phyloP scores from a whole-genome alignment of 2,329 filamentous ascomycete genomes.

The Fusarium sp. region DNA sequence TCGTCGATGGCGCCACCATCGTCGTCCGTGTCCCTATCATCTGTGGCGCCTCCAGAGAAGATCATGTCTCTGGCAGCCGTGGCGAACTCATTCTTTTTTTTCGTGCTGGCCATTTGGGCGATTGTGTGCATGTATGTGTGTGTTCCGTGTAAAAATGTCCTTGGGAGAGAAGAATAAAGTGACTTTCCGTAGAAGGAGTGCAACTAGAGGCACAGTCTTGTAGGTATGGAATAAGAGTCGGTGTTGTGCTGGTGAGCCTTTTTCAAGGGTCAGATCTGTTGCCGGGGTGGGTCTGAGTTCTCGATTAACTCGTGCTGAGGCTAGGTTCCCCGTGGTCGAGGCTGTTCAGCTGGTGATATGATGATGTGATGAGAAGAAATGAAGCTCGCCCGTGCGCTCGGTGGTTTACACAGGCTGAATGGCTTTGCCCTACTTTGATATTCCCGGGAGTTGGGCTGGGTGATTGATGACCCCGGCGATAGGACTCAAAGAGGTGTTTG shows the following conservation, averaged over 20 bases:
- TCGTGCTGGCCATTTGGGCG: constrained; percentile 22
- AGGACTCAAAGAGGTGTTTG: constrained; percentile 16
- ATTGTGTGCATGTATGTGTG: not conserved
- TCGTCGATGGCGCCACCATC: constrained; percentile 54
- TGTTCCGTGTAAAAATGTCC: not conserved
- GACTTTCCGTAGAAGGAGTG: not conserved
- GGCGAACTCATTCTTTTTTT: constrained; percentile 44
- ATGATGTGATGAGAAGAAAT: constrained; percentile 31
- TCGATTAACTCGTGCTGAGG: constrained; percentile 8
- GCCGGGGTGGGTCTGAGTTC: constrained; percentile 4
- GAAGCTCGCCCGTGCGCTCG: constrained; percentile 22
- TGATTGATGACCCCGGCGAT: constrained; percentile 6
- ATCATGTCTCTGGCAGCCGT: constrained; percentile 45
- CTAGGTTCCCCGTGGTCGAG: constrained; percentile 9
- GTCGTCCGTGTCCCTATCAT: constrained; percentile 27
- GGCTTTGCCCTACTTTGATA: not conserved
- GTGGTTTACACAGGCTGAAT: constrained; percentile 6
- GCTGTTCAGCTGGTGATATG: constrained; percentile 26
- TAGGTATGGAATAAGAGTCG: not conserved
- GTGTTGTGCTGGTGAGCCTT: constrained; percentile 20
- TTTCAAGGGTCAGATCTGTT: constrained; percentile 6
- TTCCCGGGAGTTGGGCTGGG: not conserved
- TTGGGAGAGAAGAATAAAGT: not conserved
- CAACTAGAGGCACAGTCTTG: not conserved
- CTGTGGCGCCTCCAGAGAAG: constrained; percentile 34